Evolutionary conservation across 371 early-diverging fungal species (phyloP).

Genomic region (Mortierella polycephala): DNA sequence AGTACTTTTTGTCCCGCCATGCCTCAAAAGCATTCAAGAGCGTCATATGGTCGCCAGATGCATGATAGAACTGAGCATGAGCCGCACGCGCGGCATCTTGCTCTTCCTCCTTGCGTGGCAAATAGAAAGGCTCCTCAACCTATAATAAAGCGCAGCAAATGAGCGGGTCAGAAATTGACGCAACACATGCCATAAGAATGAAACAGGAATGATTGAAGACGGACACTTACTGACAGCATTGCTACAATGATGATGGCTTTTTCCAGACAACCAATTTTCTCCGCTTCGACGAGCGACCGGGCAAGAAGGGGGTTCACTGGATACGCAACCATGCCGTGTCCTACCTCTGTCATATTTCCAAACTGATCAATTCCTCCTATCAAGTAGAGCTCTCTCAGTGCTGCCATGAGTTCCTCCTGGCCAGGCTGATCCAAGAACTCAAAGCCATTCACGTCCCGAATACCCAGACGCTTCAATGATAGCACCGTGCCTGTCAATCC

Average conservation of each 20-base stretch:
- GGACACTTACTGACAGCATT: slow-evolving; percentile 67
- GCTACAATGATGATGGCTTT: slow-evolving; percentile 71
- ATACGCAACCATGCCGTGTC: slow-evolving; percentile 94
- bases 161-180: neutral
- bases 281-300: slow-evolving; percentile 83
- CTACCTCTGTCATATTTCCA: slow-evolving; percentile 92
- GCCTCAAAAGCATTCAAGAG: slow-evolving; percentile 88
- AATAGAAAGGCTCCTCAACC: slow-evolving; percentile 89
- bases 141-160: slow-evolving; percentile 80
- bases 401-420: slow-evolving; percentile 59
- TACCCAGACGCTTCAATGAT: slow-evolving; percentile 90
- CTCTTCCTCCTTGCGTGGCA: slow-evolving; percentile 81
- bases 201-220: neutral
- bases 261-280: slow-evolving; percentile 60
- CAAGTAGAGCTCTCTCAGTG: slow-evolving; percentile 91
- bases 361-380: slow-evolving; percentile 95
- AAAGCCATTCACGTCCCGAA: slow-evolving; percentile 93
- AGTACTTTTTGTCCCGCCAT: slow-evolving; percentile 84
- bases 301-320: slow-evolving; percentile 96
- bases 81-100: slow-evolving; percentile 83
- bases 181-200: neutral
- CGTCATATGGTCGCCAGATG: slow-evolving; percentile 92
- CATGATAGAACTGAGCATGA: slow-evolving; percentile 67
- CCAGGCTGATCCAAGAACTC: slow-evolving; percentile 99
- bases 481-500: slow-evolving; percentile 92